Evolutionary conservation across 2,329 filamentous ascomycete genomes (phyloP).

Genomic region (Xylaria sp.): DNA sequence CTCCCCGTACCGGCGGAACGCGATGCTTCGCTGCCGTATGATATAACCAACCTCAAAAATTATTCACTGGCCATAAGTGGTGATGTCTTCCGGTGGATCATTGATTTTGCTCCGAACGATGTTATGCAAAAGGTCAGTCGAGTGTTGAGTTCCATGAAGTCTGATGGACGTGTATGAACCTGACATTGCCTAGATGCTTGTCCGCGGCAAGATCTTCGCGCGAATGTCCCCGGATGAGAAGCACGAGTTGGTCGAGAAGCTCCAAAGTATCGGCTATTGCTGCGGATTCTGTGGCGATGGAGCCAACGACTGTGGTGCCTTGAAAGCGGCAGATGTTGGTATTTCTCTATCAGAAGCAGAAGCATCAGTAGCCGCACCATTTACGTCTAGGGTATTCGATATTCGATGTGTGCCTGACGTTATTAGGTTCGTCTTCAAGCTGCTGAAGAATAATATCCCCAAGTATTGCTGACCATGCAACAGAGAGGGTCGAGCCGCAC

Average conservation of each 20-base stretch:
- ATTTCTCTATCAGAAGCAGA: slow-evolving; percentile 98
- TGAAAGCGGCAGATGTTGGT: slow-evolving; percentile 97
- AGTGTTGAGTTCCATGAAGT: not conserved
- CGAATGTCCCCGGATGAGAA: slow-evolving; percentile 99
- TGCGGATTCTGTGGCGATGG: slow-evolving; percentile 97
- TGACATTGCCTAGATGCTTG: slow-evolving; percentile 76
- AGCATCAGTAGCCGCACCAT: slow-evolving; percentile 96
- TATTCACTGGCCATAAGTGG: slow-evolving; percentile 91
- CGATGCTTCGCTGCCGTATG: slow-evolving; percentile 86
- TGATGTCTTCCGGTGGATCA: slow-evolving; percentile 95
- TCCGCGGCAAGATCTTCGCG: slow-evolving; percentile 91
- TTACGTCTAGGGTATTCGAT: slow-evolving; percentile 94
- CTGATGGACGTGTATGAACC: not conserved
- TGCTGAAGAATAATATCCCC: not conserved
- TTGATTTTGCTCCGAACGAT: slow-evolving; percentile 87
- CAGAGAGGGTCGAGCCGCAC: slow-evolving; percentile 89
- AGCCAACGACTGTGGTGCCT: slow-evolving; percentile 94
- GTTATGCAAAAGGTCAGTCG: slow-evolving; percentile 73
- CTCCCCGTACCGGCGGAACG: slow-evolving; percentile 73
- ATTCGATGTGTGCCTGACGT: slow-evolving; percentile 95
- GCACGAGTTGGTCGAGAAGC: slow-evolving; percentile 94
- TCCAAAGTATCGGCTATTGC: slow-evolving; percentile 95
- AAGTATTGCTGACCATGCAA: slow-evolving; percentile 27
- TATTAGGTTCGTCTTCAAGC: slow-evolving; percentile 69
- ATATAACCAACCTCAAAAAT: slow-evolving; percentile 81